These are phyloP conservation scores for Mycothermus thermophilus DNA, from an alignment of 495 filamentous ascomycete species.

Conservation along the genomic window DNA sequence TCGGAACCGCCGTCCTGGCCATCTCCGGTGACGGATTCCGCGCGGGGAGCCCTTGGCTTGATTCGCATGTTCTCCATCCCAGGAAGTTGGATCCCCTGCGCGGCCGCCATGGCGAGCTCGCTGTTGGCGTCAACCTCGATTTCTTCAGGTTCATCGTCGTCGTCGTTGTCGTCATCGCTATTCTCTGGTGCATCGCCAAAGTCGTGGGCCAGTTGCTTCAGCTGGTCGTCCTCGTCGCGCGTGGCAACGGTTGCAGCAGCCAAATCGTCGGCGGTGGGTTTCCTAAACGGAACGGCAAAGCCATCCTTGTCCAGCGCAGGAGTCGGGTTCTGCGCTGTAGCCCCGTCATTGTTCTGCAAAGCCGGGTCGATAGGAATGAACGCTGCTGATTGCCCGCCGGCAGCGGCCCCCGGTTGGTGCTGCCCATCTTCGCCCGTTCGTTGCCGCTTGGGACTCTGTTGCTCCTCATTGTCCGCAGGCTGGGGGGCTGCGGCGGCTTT, in stretches of 20 bases:
- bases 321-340: not conserved
- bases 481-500: conserved; percentile 14
- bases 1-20: not conserved
- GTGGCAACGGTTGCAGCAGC: not conserved
- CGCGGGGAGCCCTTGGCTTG: conserved; percentile 1
- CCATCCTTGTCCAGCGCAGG: conserved; percentile 20
- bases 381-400: not conserved
- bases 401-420: conserved; percentile 2
- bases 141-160: conserved; percentile 21
- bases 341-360: not conserved
- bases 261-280: conserved; percentile 3
- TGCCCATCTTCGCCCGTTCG: conserved; percentile 10
- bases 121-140: conserved; percentile 16
- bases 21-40: not conserved
- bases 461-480: conserved; percentile 14
- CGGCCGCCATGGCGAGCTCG: conserved; percentile 21
- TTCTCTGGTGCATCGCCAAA: conserved; percentile 21
- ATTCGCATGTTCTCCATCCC: conserved; percentile 9
- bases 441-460: conserved; percentile 10
- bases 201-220: conserved; percentile 20
- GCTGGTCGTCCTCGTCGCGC: conserved; percentile 2
- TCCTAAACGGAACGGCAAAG: conserved; percentile 15
- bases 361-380: not conserved
- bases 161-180: not conserved
- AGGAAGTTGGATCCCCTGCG: conserved; percentile 16